These are phyloP conservation scores for Wallacemonas collosoma DNA, from an alignment of 208 protist genomes.

Conservation along the genomic window DNA sequence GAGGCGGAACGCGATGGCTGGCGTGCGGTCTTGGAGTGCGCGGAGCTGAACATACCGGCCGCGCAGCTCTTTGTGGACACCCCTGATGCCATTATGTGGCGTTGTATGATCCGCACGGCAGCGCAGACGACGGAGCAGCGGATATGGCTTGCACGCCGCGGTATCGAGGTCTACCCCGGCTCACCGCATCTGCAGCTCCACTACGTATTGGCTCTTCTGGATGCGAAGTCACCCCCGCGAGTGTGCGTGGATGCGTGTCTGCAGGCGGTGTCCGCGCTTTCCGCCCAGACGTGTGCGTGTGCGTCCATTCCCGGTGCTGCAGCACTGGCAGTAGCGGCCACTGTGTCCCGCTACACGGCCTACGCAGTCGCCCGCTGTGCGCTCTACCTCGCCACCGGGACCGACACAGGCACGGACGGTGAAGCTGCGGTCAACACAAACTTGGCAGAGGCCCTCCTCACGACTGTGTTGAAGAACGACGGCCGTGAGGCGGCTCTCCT, in stretches of 20 bases:
- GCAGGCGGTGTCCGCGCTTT: slow-evolving; percentile 40
- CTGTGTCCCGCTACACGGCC: slow-evolving; percentile 56
- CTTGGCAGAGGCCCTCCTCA: slow-evolving; percentile 17
- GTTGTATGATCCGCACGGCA: slow-evolving; percentile 53
- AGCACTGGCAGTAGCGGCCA: slow-evolving; percentile 34
- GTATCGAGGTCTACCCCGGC: slow-evolving; percentile 54
- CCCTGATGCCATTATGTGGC: slow-evolving; percentile 55
- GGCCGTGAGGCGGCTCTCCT: slow-evolving; percentile 45
- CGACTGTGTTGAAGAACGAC: slow-evolving; percentile 24
- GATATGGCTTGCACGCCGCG: slow-evolving; percentile 66
- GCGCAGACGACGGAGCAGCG: slow-evolving; percentile 35
- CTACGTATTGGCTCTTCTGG: slow-evolving; percentile 37
- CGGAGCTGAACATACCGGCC: slow-evolving; percentile 10
- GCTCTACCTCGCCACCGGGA: slow-evolving; percentile 32
- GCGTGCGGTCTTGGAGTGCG: slow-evolving; percentile 20
- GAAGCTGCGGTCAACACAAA: background rate
- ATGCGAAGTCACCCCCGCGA: background rate
- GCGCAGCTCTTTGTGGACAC: slow-evolving; percentile 39
- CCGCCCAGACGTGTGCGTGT: slow-evolving; percentile 45
- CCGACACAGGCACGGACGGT: slow-evolving; percentile 9
- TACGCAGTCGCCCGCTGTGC: slow-evolving; percentile 54
- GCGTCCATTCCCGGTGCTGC: slow-evolving; percentile 30
- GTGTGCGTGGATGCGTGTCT: slow-evolving; percentile 45
- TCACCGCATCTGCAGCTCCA: slow-evolving; percentile 64
- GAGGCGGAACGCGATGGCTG: slow-evolving; percentile 28